Conservation (phyloP, 306 rosid species). For the Elaeagnus macrophylla region DNA sequence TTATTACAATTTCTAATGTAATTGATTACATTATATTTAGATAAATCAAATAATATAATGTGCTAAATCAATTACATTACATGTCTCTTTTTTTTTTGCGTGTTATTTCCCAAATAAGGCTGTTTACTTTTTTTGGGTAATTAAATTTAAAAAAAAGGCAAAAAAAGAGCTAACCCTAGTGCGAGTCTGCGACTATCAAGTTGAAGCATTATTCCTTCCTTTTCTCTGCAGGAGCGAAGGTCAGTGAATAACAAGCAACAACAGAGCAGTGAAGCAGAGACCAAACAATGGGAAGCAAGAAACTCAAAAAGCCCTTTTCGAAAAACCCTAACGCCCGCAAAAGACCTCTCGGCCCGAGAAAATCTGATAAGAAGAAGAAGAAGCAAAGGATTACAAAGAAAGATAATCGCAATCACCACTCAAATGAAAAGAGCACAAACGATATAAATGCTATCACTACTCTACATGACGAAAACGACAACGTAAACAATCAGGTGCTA, state of each 20-base stretch:
- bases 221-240: no score
- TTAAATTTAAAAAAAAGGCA: no score
- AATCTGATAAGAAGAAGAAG: constrained; percentile 7
- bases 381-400: not conserved
- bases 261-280: not conserved
- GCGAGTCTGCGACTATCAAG: no score
- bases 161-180: no score
- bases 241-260: not conserved
- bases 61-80: no score
- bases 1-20: no score
- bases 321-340: constrained; percentile 17
- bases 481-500: not conserved
- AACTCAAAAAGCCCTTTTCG: not conserved
- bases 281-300: constrained; percentile 22
- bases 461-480: not conserved
- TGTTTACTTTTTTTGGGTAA: no score
- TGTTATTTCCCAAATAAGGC: no score
- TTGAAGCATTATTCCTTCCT: no score
- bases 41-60: no score
- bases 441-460: not conserved
- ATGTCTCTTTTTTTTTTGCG: no score
- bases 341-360: constrained; percentile 15
- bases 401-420: not conserved
- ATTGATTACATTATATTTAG: no score
- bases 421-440: not conserved